Evolutionary conservation across 371 early-diverging fungal genomes (phyloP), one percentile per base, ranked within the genome.

Genomic region (Dichotomocladium elegans): DNA sequence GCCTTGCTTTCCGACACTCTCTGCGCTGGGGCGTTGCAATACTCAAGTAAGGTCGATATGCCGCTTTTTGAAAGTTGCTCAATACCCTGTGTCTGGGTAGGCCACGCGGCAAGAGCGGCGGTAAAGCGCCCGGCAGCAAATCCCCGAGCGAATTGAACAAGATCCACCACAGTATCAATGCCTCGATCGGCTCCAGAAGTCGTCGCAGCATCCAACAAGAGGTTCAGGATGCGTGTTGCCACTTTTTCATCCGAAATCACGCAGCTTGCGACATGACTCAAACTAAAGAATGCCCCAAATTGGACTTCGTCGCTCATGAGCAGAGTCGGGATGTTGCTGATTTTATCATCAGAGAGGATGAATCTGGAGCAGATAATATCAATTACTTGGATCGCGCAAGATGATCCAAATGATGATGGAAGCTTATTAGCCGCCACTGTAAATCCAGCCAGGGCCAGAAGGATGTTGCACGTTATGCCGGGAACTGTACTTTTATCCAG

Each of bases 281-380:
- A 46, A 8, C 70, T 62, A 22, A 78, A 70, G 3, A 70, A 52
- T 3, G 75, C 79, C 2, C 79, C 81, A 61, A 79, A 83, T 31
- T 81, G 83, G 9, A 83, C 79, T 50, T 83, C 83, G 31, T 83
- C 83, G 45, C 80, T 80, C 47, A 64, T 70, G 35, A 70, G 30
- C 21, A 62, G 58, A 1, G 68, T 55, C 11, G 70, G 66, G 11
- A 14, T 46, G 14, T 26, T 31, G 19, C 34, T 21, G 6, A 59
- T 41, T 14, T 59, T 52, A 11, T 58, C 50, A 3, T 43, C 34
- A 1, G 54, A n/a, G 0, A 31, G 25, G n/a, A 69, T 50, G 47
- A 70, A 70, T 33, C 62, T 61, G 3, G 51, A 55, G 48, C 52
- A 58, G n/a, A 74, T 33, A 0, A 59, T 41, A 17, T 64, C 56